phyloP scores from a whole-genome alignment of 768 basidiomycete genomes.

The Mycena chlorophos region DNA sequence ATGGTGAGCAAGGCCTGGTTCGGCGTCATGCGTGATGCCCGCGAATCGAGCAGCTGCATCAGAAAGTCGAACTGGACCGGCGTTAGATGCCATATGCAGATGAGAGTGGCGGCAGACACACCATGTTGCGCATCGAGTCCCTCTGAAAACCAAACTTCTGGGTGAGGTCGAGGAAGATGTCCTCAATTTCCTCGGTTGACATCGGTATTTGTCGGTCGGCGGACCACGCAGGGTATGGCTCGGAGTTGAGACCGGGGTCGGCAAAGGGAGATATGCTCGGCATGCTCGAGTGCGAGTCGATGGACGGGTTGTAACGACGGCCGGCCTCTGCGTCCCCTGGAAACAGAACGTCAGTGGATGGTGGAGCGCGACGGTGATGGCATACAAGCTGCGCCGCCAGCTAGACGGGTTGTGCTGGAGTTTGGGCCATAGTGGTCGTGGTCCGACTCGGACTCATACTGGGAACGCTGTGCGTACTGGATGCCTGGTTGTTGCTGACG shows the following conservation, averaged over 20 bases:
- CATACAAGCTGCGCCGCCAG: slow-evolving; percentile 38
- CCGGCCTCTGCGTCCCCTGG: slow-evolving; percentile 31
- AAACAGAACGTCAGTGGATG: slow-evolving; percentile 24
- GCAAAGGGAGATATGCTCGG: slow-evolving; percentile 60
- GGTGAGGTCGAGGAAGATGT: slow-evolving; percentile 95
- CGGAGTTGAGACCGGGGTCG: slow-evolving; percentile 52
- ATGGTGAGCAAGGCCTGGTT: slow-evolving; percentile 94
- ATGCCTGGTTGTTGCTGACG: slow-evolving; percentile 17
- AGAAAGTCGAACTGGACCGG: slow-evolving; percentile 88
- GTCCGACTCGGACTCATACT: slow-evolving; percentile 50
- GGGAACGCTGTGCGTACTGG: slow-evolving; percentile 31
- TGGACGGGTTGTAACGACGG: slow-evolving; percentile 56
- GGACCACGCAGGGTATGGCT: slow-evolving; percentile 95
- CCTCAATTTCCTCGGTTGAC: slow-evolving; percentile 97
- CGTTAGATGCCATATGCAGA: slow-evolving; percentile 17
- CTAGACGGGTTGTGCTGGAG: slow-evolving; percentile 58
- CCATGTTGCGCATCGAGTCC: slow-evolving; percentile 95
- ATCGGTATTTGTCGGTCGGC: slow-evolving; percentile 92
- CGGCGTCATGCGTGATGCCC: slow-evolving; percentile 97
- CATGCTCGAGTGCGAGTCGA: slow-evolving; percentile 61
- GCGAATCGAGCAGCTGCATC: slow-evolving; percentile 97
- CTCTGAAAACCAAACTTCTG: slow-evolving; percentile 99
- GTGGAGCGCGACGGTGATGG: slow-evolving; percentile 6
- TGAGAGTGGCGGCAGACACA: slow-evolving; percentile 32
- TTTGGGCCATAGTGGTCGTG: slow-evolving; percentile 54